A percentile compares a stretch with the other conserved stretches of the same genome.
These are phyloP conservation scores for Aspergillus sergii DNA, from an alignment of 2,329 filamentous ascomycete genomes.

Conservation along the genomic window DNA sequence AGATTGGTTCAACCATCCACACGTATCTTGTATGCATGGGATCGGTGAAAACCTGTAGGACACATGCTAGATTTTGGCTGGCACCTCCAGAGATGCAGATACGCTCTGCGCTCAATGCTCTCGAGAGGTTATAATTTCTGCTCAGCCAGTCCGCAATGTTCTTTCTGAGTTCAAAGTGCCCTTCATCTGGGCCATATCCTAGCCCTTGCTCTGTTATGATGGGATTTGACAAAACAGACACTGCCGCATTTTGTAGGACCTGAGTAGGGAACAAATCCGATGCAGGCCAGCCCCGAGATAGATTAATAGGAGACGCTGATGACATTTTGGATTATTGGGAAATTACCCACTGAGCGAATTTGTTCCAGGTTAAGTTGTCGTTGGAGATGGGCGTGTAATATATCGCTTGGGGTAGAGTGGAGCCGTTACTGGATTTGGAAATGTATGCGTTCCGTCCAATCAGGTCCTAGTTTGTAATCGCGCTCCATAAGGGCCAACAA, in stretches of 20 bases:
- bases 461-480: not conserved
- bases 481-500: not conserved
- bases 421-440: conserved; percentile 11
- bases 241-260: conserved; percentile 62
- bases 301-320: conserved; percentile 31
- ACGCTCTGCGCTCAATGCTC: conserved; percentile 55
- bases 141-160: conserved; percentile 71
- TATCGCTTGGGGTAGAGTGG: not conserved
- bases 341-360: not conserved
- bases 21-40: conserved; percentile 71
- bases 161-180: conserved; percentile 67
- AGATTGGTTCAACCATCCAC: conserved; percentile 80
- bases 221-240: conserved; percentile 62
- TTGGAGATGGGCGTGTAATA: not conserved
- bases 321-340: not conserved
- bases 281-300: conserved; percentile 50
- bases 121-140: conserved; percentile 56
- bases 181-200: conserved; percentile 76
- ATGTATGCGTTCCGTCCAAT: conserved; percentile 24
- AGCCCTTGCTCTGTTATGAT: conserved; percentile 63
- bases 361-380: not conserved
- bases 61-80: conserved; percentile 75
- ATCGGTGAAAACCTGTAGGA: conserved; percentile 80
- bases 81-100: conserved; percentile 84
- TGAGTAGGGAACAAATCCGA: conserved; percentile 65